phyloP scores from a whole-genome alignment of 2,329 filamentous ascomycete genomes.

The Fusarium phyllophilum region DNA sequence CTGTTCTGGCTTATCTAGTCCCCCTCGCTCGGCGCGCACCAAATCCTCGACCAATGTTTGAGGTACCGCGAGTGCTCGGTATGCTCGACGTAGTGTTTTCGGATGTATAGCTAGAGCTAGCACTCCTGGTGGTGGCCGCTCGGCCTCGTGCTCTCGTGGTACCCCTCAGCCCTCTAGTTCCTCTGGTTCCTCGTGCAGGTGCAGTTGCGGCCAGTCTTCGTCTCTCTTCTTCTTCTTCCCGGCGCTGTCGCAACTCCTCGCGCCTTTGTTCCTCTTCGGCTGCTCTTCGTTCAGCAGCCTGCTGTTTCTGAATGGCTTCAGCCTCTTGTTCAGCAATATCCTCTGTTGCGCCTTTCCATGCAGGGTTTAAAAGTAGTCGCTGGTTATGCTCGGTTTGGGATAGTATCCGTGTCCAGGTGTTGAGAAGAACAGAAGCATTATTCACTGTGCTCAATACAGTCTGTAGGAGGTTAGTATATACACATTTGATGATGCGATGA shows the following conservation, averaged over 20 bases:
- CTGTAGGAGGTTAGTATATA: conserved; percentile 48
- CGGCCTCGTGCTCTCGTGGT: conserved; percentile 44
- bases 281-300: conserved; percentile 80
- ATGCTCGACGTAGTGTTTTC: conserved; percentile 43
- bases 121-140: conserved; percentile 42
- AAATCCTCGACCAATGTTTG: conserved; percentile 50
- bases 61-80: conserved; percentile 48
- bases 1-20: conserved; percentile 38
- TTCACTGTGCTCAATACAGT: conserved; percentile 87
- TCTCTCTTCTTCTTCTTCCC: conserved; percentile 68
- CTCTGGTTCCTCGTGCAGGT: conserved; percentile 46
- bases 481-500: not conserved
- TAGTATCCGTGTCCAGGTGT: conserved; percentile 95
- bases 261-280: conserved; percentile 81
- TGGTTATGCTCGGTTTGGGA: conserved; percentile 98
- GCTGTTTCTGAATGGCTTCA: conserved; percentile 77
- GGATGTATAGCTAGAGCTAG: conserved; percentile 44
- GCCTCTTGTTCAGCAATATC: conserved; percentile 89
- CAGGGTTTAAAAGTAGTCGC: conserved; percentile 85
- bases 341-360: conserved; percentile 88
- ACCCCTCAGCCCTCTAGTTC: conserved; percentile 50
- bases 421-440: conserved; percentile 88
- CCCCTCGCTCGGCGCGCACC: conserved; percentile 50
- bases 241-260: conserved; percentile 73
- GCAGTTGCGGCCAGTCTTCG: conserved; percentile 45